A percentile compares a stretch with the other conserved stretches of the same genome.
phyloP scores from a whole-genome alignment of 2,329 filamentous ascomycete species.

The Trichoderma gracile region DNA sequence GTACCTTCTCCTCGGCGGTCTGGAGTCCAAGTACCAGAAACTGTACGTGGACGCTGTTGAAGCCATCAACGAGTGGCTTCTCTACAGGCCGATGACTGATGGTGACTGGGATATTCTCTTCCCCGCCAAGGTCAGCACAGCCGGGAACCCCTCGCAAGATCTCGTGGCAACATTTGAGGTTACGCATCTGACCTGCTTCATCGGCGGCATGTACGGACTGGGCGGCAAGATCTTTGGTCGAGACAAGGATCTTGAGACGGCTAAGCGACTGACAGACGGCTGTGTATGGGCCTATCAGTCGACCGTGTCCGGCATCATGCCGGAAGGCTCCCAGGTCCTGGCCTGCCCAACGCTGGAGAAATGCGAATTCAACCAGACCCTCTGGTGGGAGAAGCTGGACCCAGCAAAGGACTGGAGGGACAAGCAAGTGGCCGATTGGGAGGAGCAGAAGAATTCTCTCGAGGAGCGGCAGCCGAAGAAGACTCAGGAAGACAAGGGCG shows the following conservation, averaged over 20 bases:
- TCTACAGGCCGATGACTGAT: constrained; percentile 75
- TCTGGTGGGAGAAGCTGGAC: constrained; percentile 53
- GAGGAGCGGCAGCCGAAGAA: constrained; percentile 29
- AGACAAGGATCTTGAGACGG: constrained; percentile 62
- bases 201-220: constrained; percentile 69
- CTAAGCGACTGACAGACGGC: constrained; percentile 63
- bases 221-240: constrained; percentile 63
- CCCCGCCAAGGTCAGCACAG: constrained; percentile 61
- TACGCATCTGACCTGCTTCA: constrained; percentile 66
- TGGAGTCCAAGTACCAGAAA: constrained; percentile 68
- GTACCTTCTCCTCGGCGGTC: constrained; percentile 74
- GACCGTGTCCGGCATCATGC: constrained; percentile 64
- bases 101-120: constrained; percentile 71
- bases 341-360: constrained; percentile 50
- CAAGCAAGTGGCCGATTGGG: constrained; percentile 47
- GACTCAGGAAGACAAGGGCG: not conserved
- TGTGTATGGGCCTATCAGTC: constrained; percentile 69
- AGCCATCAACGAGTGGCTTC: constrained; percentile 69
- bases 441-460: constrained; percentile 42
- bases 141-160: constrained; percentile 44
- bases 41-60: constrained; percentile 71
- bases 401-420: constrained; percentile 47
- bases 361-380: constrained; percentile 55
- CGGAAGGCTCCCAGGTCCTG: constrained; percentile 50
- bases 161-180: constrained; percentile 58